phyloP scores from a whole-genome alignment of 306 rosid genomes.

The Luffa acutangula region DNA sequence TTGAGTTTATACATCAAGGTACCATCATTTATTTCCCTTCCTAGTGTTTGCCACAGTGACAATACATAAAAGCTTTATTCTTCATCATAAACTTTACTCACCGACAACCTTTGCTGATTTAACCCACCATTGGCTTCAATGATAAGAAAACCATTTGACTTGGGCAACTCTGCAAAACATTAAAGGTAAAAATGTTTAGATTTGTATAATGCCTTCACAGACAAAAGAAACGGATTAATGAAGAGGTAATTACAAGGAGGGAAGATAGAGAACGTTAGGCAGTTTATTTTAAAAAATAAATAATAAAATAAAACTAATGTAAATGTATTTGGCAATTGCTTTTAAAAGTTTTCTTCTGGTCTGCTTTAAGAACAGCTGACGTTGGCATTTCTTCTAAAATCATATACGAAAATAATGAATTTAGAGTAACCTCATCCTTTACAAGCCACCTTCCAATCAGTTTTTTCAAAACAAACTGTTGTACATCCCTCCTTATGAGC shows the following conservation, averaged over 20 bases:
- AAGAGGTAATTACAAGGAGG: not conserved
- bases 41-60: not conserved
- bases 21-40: not conserved
- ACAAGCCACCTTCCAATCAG: not conserved
- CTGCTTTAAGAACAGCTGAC: not conserved
- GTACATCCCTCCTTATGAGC: not conserved
- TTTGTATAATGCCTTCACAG: not conserved
- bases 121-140: slow-evolving; percentile 98
- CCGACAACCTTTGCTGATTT: slow-evolving; percentile 95
- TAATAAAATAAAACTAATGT: not conserved
- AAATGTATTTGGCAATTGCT: not conserved
- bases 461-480: not conserved
- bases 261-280: not conserved
- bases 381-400: not conserved
- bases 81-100: slow-evolving; percentile 24
- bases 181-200: not conserved
- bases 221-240: not conserved
- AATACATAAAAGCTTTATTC: not conserved
- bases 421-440: not conserved
- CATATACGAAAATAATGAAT: not conserved
- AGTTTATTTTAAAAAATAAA: not conserved
- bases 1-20: not conserved
- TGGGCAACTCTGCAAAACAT: slow-evolving; percentile 46
- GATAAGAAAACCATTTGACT: slow-evolving; percentile 81
- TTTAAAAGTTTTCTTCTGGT: not conserved